Evolutionary conservation across 2,329 filamentous ascomycete species (phyloP), one percentile per base, ranked within the genome.

Genomic region (Diaporthe ilicicola): DNA sequence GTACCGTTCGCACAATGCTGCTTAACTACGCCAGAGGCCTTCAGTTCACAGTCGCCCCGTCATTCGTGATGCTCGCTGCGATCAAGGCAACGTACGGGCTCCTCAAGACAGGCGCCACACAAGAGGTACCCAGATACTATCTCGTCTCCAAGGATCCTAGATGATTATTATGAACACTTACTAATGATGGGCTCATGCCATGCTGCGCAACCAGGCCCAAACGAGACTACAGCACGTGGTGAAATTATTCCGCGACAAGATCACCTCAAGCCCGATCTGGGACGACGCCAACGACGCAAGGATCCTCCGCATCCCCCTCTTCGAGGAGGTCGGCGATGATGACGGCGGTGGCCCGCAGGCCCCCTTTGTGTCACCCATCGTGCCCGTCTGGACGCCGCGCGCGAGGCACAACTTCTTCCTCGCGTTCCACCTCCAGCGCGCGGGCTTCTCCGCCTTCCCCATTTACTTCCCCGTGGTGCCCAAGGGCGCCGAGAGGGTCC

Each of bases 1-100:
- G 73, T n/a, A 73, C 69, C 0, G 56, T 75, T 1, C 69, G 67
- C 48, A 13, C 59, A 19, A 37, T 53, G 29, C 12, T 76, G 12
- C 13, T 69, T 9, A 76, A 76, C 59, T 71, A 72, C 61, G 78
- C 78, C 4, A 78, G 81, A 0, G 79, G 82, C 0, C 74, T 84
- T 1, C 83, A 83, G 12, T 85, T 82, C 67, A 82, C 80, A 1
- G 83, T 82, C 0, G 79, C 83, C 19, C 76, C 84, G 51, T 79
- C 82, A 0, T 84, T 82, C 53, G 82, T 82, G 7, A 76, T 79
- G 2, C 77, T 85, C 0, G 81, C 80, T 9, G 78, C 81, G 2
- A 82, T 85, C 51, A 77, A 77, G 22, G 73, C 78, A 0, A 79
- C 75, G 3, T 81, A 82, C 65, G 37, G 37, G 37, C 37, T 39